phyloP scores from a whole-genome alignment of 139 green algal species.

The Micromonas commoda region DNA sequence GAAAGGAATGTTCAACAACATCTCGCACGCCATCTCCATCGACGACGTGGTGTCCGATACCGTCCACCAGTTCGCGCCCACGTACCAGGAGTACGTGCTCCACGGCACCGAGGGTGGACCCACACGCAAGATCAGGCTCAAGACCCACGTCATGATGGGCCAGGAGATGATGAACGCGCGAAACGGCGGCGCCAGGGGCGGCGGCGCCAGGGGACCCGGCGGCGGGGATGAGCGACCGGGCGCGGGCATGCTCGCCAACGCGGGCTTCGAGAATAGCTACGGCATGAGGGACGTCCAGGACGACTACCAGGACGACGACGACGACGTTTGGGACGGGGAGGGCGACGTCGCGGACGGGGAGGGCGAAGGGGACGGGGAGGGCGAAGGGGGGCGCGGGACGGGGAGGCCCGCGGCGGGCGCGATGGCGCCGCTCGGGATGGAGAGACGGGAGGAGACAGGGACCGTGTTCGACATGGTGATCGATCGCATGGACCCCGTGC shows the following conservation, averaged over 20 bases:
- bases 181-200: not conserved
- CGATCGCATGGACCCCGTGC: not conserved
- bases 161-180: not conserved
- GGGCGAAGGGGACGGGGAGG: not conserved
- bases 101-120: constrained; percentile 46
- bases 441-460: not conserved
- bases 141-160: not conserved
- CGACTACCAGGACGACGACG: not conserved
- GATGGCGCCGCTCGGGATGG: not conserved
- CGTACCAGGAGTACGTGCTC: constrained; percentile 88
- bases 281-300: not conserved
- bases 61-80: constrained; percentile 82
- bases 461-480: not conserved
- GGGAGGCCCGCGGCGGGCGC: no score
- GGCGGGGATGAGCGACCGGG: not conserved
- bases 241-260: not conserved
- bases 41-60: constrained; percentile 82
- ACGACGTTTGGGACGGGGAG: not conserved
- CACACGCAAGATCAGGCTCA: not conserved
- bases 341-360: not conserved
- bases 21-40: constrained; percentile 69
- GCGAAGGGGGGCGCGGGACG: not conserved
- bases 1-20: not conserved
- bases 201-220: no score
- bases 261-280: not conserved